These are phyloP conservation scores for Lactarius hatsudake DNA, from an alignment of 768 basidiomycete genomes.

Conservation along the genomic window DNA sequence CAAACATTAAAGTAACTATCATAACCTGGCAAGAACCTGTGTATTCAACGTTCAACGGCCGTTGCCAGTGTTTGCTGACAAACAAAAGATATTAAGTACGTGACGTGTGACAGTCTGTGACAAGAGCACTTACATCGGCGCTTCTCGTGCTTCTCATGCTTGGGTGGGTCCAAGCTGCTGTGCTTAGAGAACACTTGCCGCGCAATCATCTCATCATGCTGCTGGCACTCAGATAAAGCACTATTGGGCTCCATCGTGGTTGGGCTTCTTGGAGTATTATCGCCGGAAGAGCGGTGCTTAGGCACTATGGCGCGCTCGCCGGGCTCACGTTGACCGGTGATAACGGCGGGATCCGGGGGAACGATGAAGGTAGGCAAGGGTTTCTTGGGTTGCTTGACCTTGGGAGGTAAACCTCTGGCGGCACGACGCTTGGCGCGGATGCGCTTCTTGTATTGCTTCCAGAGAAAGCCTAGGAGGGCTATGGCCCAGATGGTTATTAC, in stretches of 20 bases:
- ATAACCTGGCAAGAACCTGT: too few relatives aligned
- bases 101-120: background rate
- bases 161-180: slow-evolving; percentile 17
- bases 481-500: slow-evolving; percentile 21
- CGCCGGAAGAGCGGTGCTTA: slow-evolving; percentile 12
- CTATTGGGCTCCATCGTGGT: slow-evolving; percentile 13
- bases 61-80: slow-evolving; percentile 12
- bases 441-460: slow-evolving; percentile 23
- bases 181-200: slow-evolving; percentile 20
- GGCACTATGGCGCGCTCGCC: slow-evolving; percentile 21
- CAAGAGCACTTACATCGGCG: slow-evolving; percentile 12
- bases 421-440: slow-evolving; percentile 20
- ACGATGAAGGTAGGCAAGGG: slow-evolving; percentile 25
- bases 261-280: background rate
- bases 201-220: slow-evolving; percentile 18
- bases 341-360: slow-evolving; percentile 27
- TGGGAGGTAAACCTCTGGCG: slow-evolving; percentile 16
- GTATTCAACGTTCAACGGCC: background rate
- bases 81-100: background rate
- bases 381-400: slow-evolving; percentile 17
- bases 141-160: slow-evolving; percentile 7
- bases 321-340: slow-evolving; percentile 18
- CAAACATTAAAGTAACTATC: background rate
- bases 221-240: background rate
- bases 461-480: slow-evolving; percentile 17